Conservation (phyloP, 805 yeast genomes). For the Kodamaea restingae region DNA sequence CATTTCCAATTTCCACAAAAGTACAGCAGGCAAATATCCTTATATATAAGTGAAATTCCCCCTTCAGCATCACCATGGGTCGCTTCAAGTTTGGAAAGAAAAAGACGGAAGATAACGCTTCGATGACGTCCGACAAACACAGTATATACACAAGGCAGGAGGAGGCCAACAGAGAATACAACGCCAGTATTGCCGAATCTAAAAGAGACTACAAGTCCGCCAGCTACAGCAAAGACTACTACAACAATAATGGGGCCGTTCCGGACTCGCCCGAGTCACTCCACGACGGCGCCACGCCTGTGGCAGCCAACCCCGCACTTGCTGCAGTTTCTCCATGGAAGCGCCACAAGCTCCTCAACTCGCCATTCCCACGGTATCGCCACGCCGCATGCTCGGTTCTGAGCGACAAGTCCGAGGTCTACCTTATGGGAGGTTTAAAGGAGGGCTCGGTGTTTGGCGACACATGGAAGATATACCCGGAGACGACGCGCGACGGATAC, state of each 20-base stretch:
- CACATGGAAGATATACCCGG: constrained; percentile 80
- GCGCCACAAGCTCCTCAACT: constrained; percentile 55
- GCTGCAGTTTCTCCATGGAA: constrained; percentile 51
- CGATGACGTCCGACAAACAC: constrained; percentile 14
- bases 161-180: too few species aligned
- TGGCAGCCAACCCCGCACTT: constrained; percentile 2
- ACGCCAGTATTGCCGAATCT: too few species aligned
- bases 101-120: constrained; percentile 17
- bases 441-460: constrained; percentile 93
- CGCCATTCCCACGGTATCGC: constrained; percentile 93
- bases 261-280: neutral
- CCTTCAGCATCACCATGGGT: constrained; percentile 37
- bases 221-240: neutral
- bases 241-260: neutral
- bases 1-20: too few species aligned
- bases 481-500: constrained; percentile 19
- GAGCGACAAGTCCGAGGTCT: constrained; percentile 76
- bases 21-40: neutral
- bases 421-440: constrained; percentile 91
- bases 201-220: too few species aligned
- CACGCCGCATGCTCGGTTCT: constrained; percentile 79
- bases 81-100: constrained; percentile 56
- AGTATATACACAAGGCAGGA: neutral
- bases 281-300: too few species aligned
- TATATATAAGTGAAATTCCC: neutral